Conservation (phyloP, 257 asterid genomes). For the Paraleonurus japonicus region DNA sequence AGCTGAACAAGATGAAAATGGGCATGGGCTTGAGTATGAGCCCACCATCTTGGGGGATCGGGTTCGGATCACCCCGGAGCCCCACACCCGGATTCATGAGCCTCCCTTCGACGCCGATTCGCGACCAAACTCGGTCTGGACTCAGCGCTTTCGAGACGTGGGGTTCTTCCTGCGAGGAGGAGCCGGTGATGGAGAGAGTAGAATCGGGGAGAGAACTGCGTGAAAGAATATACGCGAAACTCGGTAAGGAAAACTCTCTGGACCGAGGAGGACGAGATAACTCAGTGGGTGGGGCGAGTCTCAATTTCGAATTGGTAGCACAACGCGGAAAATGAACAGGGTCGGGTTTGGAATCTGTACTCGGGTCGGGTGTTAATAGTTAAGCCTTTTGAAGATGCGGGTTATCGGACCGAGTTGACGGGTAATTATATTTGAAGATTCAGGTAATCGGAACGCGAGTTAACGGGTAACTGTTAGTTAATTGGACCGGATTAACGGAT, state of each 20-base stretch:
- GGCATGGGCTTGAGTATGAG: slow-evolving; percentile 40
- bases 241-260: slow-evolving; percentile 75
- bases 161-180: slow-evolving; percentile 52
- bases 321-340: slow-evolving; percentile 20
- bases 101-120: slow-evolving; percentile 63
- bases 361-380: slow-evolving; percentile 8
- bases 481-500: slow-evolving; percentile 20
- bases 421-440: not conserved
- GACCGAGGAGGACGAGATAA: slow-evolving; percentile 41
- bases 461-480: slow-evolving; percentile 2
- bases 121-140: slow-evolving; percentile 34
- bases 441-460: slow-evolving; percentile 17
- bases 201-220: slow-evolving; percentile 78
- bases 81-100: slow-evolving; percentile 61
- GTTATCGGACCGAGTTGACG: slow-evolving; percentile 20
- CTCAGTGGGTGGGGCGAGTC: slow-evolving; percentile 22
- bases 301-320: slow-evolving; percentile 28
- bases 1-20: slow-evolving; percentile 48
- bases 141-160: slow-evolving; percentile 42
- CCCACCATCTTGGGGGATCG: slow-evolving; percentile 58
- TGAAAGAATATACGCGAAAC: slow-evolving; percentile 66
- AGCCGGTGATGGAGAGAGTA: slow-evolving; percentile 77
- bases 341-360: not conserved
- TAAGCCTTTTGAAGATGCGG: slow-evolving; percentile 15
- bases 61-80: slow-evolving; percentile 57